Percentiles rank a stretch among this genome's conserved stretches.
Evolutionary conservation across 129 eudicot genomes (phyloP).

Genomic region (Pulicaria dysenterica): DNA sequence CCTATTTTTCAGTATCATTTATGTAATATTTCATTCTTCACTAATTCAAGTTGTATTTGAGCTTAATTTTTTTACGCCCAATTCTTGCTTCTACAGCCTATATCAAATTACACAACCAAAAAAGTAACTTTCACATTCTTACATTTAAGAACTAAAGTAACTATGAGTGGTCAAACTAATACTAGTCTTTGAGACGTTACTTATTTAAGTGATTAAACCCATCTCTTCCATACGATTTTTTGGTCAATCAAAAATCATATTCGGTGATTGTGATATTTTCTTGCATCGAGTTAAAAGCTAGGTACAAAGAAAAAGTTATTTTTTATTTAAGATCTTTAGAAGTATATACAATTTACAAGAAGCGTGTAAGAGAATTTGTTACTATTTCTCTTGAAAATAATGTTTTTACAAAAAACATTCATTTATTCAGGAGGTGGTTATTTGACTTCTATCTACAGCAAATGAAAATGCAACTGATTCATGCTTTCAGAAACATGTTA

Average conservation of each 20-base stretch:
- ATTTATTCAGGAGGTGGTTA: constrained; percentile 5
- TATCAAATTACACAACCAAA: no score
- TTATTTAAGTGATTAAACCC: not conserved
- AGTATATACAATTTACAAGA: no score
- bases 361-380: no score
- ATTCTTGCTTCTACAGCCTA: no score
- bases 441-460: constrained; percentile 10
- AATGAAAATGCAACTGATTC: constrained; percentile 10
- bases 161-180: no score
- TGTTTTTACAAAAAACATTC: not conserved
- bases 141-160: no score
- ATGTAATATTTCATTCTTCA: no score
- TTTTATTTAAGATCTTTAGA: not conserved
- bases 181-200: not conserved
- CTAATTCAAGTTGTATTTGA: no score
- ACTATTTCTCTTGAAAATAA: not conserved
- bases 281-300: constrained; percentile 8
- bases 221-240: not conserved
- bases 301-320: not conserved
- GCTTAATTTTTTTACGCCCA: no score
- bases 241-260: not conserved
- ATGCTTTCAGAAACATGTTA: constrained; percentile 14
- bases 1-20: no score
- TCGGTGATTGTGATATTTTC: not conserved
- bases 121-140: no score